These are phyloP conservation scores for Aspergillus felis DNA, from an alignment of 2,329 filamentous ascomycete genomes.

Conservation along the genomic window DNA sequence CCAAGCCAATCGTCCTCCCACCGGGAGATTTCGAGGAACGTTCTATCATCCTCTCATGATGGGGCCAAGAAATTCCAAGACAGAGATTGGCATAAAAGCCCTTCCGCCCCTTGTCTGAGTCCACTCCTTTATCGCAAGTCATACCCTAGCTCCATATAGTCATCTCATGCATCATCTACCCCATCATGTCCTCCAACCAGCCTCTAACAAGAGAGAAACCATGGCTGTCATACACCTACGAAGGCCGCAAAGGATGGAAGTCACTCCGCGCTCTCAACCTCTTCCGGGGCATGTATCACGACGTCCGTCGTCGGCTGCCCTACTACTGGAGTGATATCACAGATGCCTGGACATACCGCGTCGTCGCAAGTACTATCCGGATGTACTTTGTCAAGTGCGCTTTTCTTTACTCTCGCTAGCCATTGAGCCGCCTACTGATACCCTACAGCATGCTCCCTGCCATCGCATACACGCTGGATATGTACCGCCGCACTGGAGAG, in stretches of 20 bases:
- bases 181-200: conserved; percentile 14
- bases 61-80: not conserved
- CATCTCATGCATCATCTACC: conserved; percentile 6
- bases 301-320: conserved; percentile 49
- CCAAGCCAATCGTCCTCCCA: not conserved
- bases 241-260: conserved; percentile 39
- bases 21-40: not conserved
- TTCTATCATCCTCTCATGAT: not conserved
- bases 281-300: conserved; percentile 52
- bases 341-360: conserved; percentile 54
- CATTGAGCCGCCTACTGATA: not conserved
- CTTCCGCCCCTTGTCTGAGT: no score
- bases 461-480: conserved; percentile 56
- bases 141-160: no score
- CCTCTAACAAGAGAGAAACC: conserved; percentile 26
- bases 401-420: not conserved
- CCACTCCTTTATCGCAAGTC: no score
- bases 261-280: conserved; percentile 41
- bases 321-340: conserved; percentile 55
- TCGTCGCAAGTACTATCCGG: conserved; percentile 51
- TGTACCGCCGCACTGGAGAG: conserved; percentile 52
- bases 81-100: not conserved
- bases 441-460: conserved; percentile 50
- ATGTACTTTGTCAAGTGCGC: conserved; percentile 54
- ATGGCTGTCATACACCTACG: conserved; percentile 28